A percentile compares a stretch with the other conserved stretches of the same genome.
phyloP scores from a whole-genome alignment of 2,329 filamentous ascomycete species.

The Aspergillus sp. region DNA sequence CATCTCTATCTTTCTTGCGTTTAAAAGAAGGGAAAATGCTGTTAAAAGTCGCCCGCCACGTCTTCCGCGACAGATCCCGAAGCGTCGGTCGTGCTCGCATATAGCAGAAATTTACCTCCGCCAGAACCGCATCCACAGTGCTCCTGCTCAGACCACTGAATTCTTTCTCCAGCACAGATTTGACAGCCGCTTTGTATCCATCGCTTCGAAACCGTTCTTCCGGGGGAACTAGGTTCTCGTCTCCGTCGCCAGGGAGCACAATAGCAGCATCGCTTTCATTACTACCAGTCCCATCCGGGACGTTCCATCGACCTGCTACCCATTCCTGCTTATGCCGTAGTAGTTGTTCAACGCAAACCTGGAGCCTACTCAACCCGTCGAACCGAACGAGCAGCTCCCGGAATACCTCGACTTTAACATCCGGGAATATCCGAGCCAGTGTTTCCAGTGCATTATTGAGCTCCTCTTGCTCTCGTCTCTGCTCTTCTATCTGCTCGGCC shows the following conservation, averaged over 20 bases:
- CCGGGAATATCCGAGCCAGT: constrained; percentile 41
- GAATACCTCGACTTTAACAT: constrained; percentile 44
- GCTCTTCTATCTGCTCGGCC: constrained; percentile 21
- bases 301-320: constrained; percentile 44
- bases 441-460: constrained; percentile 38
- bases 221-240: constrained; percentile 23
- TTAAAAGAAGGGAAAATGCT: constrained; percentile 39
- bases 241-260: constrained; percentile 3
- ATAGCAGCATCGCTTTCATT: constrained; percentile 3
- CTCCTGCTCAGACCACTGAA: constrained; percentile 41
- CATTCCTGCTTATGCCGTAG: constrained; percentile 42
- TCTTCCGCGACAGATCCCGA: constrained; percentile 37
- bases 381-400: constrained; percentile 43
- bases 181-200: constrained; percentile 40
- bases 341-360: constrained; percentile 45
- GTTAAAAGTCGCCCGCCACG: constrained; percentile 42
- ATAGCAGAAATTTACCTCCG: constrained; percentile 46
- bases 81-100: constrained; percentile 38
- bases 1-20: constrained; percentile 34
- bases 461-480: constrained; percentile 31
- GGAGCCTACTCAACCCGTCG: constrained; percentile 42
- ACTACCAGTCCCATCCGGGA: constrained; percentile 19
- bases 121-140: constrained; percentile 43
- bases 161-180: constrained; percentile 34
- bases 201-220: constrained; percentile 42